Evolutionary conservation across 1,284 basidiomycete genomes (phyloP), one percentile per base, ranked within the genome.

Genomic region (Cryptococcus sp.): DNA sequence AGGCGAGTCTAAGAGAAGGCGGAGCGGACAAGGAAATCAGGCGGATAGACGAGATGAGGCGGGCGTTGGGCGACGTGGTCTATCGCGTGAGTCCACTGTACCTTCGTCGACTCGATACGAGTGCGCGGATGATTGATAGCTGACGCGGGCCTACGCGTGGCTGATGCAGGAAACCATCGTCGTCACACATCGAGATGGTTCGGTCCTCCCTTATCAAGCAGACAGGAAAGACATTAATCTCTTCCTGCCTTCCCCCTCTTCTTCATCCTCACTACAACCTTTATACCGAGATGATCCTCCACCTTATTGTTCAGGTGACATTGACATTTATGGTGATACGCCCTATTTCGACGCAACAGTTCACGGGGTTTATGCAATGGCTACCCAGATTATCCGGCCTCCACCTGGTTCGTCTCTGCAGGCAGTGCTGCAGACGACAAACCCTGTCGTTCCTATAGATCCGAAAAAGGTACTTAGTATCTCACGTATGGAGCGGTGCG

Each of bases 151-250:
- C 29, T 54, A 38, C 13, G 29, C 29, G 8, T 34, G 29, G 29
- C 29, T 34, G 29, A 5, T 4, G 29, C 58, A 74, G 65, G 69
- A 79, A 34, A 83, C 82, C 7, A 80, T 87, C 41, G 87, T 89
- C 50, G 80, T 88, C 55, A 89, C 87, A 61, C 88, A 89, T 69
- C 84, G 84, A 20, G 87, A 89, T 68, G 64, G 72, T 2, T 75
- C 80, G 0, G 74, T 89, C 22, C 74, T 89, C 8, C 87, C 88
- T 66, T 77, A 29, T 60, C 78, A 55, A 22, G 53, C 63, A 5
- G 87, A 89, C 70, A 65, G 81, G 52, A 80, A 86, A 20, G 86
- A 87, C 57, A 81, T 89, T 57, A 89, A 89, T 68, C 80, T 89
- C 38, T 81, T 87, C 52, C 72, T 69, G 22, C 67, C 63, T 22